Conservation (phyloP, 1,284 basidiomycete genomes). For the Trichosporon asahii region DNA sequence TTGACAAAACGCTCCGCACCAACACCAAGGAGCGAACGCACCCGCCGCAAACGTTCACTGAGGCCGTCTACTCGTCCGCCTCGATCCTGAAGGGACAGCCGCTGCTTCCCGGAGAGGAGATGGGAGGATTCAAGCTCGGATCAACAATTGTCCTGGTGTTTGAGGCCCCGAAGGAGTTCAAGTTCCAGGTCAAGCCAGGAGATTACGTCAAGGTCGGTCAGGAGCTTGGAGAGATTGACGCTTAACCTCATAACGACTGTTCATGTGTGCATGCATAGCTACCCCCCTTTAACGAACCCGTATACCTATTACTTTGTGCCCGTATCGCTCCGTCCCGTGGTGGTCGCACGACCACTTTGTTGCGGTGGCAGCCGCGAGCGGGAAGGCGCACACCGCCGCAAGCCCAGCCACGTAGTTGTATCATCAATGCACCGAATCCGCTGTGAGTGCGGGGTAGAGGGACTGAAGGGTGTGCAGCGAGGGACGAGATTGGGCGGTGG, state of each 20-base stretch:
- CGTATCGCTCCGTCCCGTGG: background rate
- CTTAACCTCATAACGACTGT: conserved; percentile 7
- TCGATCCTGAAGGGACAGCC: conserved; percentile 87
- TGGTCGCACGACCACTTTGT: background rate
- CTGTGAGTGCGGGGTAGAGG: background rate
- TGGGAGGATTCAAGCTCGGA: conserved; percentile 95
- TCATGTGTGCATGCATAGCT: conserved; percentile 11
- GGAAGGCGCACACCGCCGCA: background rate
- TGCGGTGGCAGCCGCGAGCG: background rate
- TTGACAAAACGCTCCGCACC: conserved; percentile 84
- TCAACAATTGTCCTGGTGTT: conserved; percentile 96
- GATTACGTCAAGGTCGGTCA: conserved; percentile 88
- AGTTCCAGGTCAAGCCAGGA: conserved; percentile 74
- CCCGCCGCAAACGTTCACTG: conserved; percentile 82
- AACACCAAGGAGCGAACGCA: conserved; percentile 68
- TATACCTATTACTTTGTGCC: background rate
- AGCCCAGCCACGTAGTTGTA: background rate
- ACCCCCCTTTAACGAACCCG: background rate
- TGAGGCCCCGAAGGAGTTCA: conserved; percentile 83
- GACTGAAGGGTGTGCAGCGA: background rate
- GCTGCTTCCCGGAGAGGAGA: conserved; percentile 80
- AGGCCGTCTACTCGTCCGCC: conserved; percentile 82
- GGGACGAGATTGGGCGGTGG: background rate
- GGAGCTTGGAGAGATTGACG: conserved; percentile 43
- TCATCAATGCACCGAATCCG: background rate